Evolutionary conservation across 768 basidiomycete species (phyloP), one percentile per base, ranked within the genome.

Genomic region (Phanerochaete sordida): DNA sequence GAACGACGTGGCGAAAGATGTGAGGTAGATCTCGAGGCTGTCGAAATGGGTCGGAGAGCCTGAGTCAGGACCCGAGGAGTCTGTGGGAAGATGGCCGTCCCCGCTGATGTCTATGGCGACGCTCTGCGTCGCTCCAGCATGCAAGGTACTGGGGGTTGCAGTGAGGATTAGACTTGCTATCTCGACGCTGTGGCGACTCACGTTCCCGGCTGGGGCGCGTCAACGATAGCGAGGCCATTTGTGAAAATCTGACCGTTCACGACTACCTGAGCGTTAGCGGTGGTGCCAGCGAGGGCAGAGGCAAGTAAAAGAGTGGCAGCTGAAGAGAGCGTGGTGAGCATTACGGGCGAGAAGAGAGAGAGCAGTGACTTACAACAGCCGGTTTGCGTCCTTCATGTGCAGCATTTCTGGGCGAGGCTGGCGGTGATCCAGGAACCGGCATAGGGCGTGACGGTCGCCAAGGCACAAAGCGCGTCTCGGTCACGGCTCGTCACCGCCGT

Each of bases 11-110:
- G 72, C 60, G 21, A 71, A 66, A 15, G 82, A 83, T 13, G 79
- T 74, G 33, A 82, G 73, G 62, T 76, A 82, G 19, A 82, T 74
- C 54, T 80, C 75, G 24, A 82, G 68, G 19, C 68, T 68, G 60
- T 77, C 73, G 65, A 72, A 79, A 46, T 72, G 68, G 1, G 77
- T 79, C 0, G 73, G 56, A 9, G 72, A 62, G 26, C 64, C 66
- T 7, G 78, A 77, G 56, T 68, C 70, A 5, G 77, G 75, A 6
- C 66, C 60, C 27, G 69, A 67, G n/a, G 76, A 74, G 45, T 56
- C 63, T 24, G 72, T 58, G 35, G 74, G 69, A 13, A 81, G 69
- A 45, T 77, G 74, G 23, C 80, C 80, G 64, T 81, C 70, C 3
- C 80, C 81, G 30, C 37, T 39, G 43, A 75, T 75, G 57, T 77